Evolutionary conservation across 805 yeast species (phyloP), one percentile per base, ranked within the genome.

Genomic region (Sugiyamaella qingdaonensis): DNA sequence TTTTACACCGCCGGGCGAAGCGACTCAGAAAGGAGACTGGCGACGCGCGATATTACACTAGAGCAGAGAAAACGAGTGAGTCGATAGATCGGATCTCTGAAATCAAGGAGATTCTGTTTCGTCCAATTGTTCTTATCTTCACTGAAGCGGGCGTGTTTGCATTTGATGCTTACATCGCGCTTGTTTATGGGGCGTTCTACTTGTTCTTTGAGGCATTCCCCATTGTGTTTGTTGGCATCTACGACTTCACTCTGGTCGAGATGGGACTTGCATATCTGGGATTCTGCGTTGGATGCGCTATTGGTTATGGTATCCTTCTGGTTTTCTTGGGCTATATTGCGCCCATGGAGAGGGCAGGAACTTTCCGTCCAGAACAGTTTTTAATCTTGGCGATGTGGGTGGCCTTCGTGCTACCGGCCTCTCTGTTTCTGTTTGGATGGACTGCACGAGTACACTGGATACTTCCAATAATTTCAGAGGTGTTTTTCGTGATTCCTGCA

Each of bases 161-260:
- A 31, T 74, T 81, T 54, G 75, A 81, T 60, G 18, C 76, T 27
- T 81, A 80, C 63, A 68, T 78, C 57, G 79, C 82, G 0, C 59
- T 81, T 48, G 69, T 75, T 5, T 82, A 82, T 64, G 78, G 84
- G 29, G 65, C 76, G 31, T 58, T 79, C 56, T 83, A 80, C 63
- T 64, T 80, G 19, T 82, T 79, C 72, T 79, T 82, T 59, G 86
- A 83, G 65, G 81, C 80, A 4, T 80, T 79, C 67, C 87, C 88
- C 9, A 69, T 81, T 35, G 81, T 79, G 2, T 83, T 76, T 56
- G 52, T 56, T 8, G 77, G 72, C 2, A 61, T 71, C 19, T 72
- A 79, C 57, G 61, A 71, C 32, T 82, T 82, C 65, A 73, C 78
- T 2, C 60, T 72, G 21, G 71, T 80, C 32, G 79, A 77, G 50